Base-by-base conservation (phyloP, 2,329 filamentous ascomycete genomes). In the Diaporthe caulivora region DNA sequence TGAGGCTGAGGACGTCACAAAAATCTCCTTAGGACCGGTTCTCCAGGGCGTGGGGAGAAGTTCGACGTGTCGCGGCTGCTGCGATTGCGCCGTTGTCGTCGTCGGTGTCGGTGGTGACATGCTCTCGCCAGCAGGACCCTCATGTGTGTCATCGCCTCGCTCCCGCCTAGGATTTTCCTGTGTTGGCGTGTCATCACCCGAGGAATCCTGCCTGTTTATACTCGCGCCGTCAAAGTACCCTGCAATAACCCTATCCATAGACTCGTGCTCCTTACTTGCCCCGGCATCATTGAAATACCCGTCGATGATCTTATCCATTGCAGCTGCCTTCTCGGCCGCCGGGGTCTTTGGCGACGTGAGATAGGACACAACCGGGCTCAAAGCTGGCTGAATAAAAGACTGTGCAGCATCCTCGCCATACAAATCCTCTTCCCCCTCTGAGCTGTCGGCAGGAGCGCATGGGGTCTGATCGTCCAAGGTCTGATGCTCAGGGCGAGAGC, bases 301-400 rank as follows among this genome's bases (percentile, higher is more conserved):
- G 21, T 81, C 80, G 31, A 80, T 80, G 15, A 81, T 70, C 69
- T 82, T 82, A 37, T 88, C 86, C 83, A 91, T 83, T 0, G 87
- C 89, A 9, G 87, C 87, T 21, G 85, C 87, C 80, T 89, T 91
- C 79, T 92, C 90, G 37, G 86, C 84, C 5, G 88, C 89, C 8
- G 89, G 87, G 0, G 89, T 91, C 71, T 83, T 86, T 7, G 86
- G 82, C 4, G 88, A 87, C 17, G 88, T 88, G 51, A 91, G 82
- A 60, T 89, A 87, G 6, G 88, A 89, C 11, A 89, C 90, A 29
- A 84, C 84, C 9, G 85, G 84, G 78, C 89, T 91, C 75, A 92
- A 86, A 31, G 89, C 85, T 2, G 89, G 88, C 78, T 90, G 89
- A 65, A 92, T 85, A 58, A 91, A 85, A 10, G 89, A 89, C 76